Conservation (phyloP, 208 protist genomes). For the Leishmania turanica region DNA sequence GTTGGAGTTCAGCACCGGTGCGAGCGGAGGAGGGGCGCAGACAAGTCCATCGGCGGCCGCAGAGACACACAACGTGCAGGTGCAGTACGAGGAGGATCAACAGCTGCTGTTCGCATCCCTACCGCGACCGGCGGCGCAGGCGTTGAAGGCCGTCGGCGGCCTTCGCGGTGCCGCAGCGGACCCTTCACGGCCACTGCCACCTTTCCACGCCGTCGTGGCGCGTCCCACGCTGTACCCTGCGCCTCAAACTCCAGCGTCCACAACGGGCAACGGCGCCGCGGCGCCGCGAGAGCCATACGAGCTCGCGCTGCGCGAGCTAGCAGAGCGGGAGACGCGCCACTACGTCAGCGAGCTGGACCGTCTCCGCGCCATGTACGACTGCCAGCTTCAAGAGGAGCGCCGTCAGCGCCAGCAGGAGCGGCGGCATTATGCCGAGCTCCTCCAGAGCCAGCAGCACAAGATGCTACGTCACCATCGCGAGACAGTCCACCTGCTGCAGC, state of each 20-base stretch:
- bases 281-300: conserved; percentile 8
- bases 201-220: conserved; percentile 48
- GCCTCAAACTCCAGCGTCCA: background rate
- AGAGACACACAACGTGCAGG: background rate
- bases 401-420: conserved; percentile 54
- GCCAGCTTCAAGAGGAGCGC: conserved; percentile 48
- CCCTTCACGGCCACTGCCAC: conserved; percentile 32
- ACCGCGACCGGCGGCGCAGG: conserved; percentile 20
- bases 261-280: background rate
- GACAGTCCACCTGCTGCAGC: conserved; percentile 42
- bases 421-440: conserved; percentile 53
- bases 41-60: background rate
- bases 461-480: conserved; percentile 53
- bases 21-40: background rate
- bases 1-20: conserved; percentile 16
- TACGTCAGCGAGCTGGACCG: conserved; percentile 60
- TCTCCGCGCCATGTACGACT: conserved; percentile 38
- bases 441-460: conserved; percentile 47
- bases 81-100: background rate
- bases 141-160: conserved; percentile 7
- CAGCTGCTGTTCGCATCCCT: conserved; percentile 14
- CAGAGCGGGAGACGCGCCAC: conserved; percentile 44
- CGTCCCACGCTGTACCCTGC: background rate
- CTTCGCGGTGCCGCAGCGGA: conserved; percentile 29
- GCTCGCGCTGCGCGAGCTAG: conserved; percentile 28